These are phyloP conservation scores for Fusarium lyarnte DNA, from an alignment of 2,329 filamentous ascomycete species.

Conservation along the genomic window DNA sequence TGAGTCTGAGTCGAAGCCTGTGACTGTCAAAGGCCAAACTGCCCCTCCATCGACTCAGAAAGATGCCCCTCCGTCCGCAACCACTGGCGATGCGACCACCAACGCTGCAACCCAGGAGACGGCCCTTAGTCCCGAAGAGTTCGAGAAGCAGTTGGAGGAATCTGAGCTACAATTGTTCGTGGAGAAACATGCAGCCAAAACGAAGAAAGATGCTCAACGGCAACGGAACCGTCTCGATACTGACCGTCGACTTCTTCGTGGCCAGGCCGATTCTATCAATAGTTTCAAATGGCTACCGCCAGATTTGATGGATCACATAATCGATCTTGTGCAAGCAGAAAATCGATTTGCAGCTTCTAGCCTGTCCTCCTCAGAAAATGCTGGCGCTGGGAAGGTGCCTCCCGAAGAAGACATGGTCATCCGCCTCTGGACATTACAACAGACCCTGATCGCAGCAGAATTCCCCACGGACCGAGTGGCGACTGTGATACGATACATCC, in stretches of 20 bases:
- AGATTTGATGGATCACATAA: slow-evolving; percentile 80
- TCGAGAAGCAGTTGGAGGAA: slow-evolving; percentile 88
- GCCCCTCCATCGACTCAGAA: slow-evolving; percentile 46
- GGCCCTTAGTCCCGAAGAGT: slow-evolving; percentile 82
- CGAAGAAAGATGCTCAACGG: slow-evolving; percentile 79
- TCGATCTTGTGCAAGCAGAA: slow-evolving; percentile 77
- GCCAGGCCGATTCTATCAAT: slow-evolving; percentile 78
- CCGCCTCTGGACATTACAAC: slow-evolving; percentile 85
- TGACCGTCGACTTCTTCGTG: slow-evolving; percentile 82
- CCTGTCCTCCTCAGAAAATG: slow-evolving; percentile 55
- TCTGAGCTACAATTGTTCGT: slow-evolving; percentile 89
- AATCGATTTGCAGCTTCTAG: slow-evolving; percentile 65
- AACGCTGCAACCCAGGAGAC: slow-evolving; percentile 47
- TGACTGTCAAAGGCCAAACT: slow-evolving; percentile 39
- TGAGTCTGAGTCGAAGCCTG: slow-evolving; percentile 48
- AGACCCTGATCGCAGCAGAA: slow-evolving; percentile 73
- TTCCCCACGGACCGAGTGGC: slow-evolving; percentile 73
- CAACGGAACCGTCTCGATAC: slow-evolving; percentile 83
- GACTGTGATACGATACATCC: slow-evolving; percentile 70
- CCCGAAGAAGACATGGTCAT: slow-evolving; percentile 80
- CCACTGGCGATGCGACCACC: slow-evolving; percentile 39
- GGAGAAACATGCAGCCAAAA: slow-evolving; percentile 83
- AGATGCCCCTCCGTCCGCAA: slow-evolving; percentile 44
- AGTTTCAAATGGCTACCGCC: slow-evolving; percentile 81
- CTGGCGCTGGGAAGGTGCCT: slow-evolving; percentile 62